phyloP scores from a whole-genome alignment of 768 basidiomycete species.

The Xerocomellus intermedius region DNA sequence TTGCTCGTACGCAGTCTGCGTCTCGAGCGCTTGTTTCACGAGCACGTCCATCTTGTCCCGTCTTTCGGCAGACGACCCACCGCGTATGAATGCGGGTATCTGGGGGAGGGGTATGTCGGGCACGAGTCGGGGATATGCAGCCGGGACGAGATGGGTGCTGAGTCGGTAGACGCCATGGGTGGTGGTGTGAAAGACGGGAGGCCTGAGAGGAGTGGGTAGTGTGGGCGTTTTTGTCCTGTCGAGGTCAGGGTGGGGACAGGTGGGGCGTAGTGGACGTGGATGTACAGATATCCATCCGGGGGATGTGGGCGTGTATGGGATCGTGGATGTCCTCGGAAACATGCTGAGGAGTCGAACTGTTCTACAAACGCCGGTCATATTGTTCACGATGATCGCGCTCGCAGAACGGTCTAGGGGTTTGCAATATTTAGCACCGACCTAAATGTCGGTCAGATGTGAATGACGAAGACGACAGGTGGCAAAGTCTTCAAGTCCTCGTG shows the following conservation, averaged over 20 bases:
- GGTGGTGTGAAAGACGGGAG: conserved; percentile 20
- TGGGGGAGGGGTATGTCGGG: conserved; percentile 24
- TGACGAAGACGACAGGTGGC: no score
- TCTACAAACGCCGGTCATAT: no score
- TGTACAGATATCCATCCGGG: conserved; percentile 18
- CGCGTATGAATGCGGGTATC: conserved; percentile 13
- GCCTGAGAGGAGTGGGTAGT: conserved; percentile 23
- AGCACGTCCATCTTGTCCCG: conserved; percentile 8
- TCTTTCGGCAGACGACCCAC: conserved; percentile 7
- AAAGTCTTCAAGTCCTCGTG: no score
- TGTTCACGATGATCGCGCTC: no score
- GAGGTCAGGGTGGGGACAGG: conserved; percentile 12
- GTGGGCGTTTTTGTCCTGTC: conserved; percentile 7
- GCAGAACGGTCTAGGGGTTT: no score
- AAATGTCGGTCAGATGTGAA: no score
- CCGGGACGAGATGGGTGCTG: conserved; percentile 32
- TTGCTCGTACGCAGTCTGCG: conserved; percentile 9
- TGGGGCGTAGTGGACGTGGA: conserved; percentile 23
- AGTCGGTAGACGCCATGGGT: conserved; percentile 17
- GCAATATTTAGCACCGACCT: no score
- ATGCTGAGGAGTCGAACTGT: no score
- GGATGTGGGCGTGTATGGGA: conserved; percentile 18
- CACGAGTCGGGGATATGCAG: conserved; percentile 25
- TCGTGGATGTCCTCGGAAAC: conserved; percentile 10
- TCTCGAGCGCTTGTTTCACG: conserved; percentile 19